Evolutionary conservation across 805 yeast genomes (phyloP), one percentile per base, ranked within the genome.

Genomic region (Sungouiozyma intestinalis): DNA sequence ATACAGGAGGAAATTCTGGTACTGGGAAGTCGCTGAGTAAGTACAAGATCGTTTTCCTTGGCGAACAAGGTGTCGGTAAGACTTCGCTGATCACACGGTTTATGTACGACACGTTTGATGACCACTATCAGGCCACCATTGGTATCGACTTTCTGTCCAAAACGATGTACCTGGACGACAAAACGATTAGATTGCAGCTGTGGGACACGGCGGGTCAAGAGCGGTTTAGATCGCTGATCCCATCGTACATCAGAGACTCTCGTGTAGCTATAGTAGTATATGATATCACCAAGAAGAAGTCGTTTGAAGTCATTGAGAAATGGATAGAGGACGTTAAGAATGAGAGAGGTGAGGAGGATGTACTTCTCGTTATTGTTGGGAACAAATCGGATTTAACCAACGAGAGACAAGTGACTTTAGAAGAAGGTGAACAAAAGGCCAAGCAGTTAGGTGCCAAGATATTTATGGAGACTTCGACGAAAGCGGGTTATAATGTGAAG

Each of bases 161-260:
- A 60, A 87, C 96, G 3, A 85, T 86, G 94, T 92, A 92, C 62
- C 69, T 92, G 39, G 96, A 94, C 51, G 97, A 92, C 63, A 87
- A 90, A 51, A 92, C 98, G 3, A 85, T 92, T 34, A 74, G 98
- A 54, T 72, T 92, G 48, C 98, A 92, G 66, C 68, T 92, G 45
- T 92, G 98, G 97, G 97, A 88, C 61, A 88, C 97, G 3, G 95
- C 95, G 1, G 96, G 97, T 14, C 97, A 88, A 65, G 98, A 92
- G 63, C 69, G 98, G 53, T 92, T 92, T 69, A 72, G 97, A 57
- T 83, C 95, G 15, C 73, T 92, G 60, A 90, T 92, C 44, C 98
- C 98, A 3, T 82, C 95, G 9, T 92, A 92, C 58, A 92, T 92
- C 46, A 73, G 98, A 52, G 98, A 92, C 63, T 83, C 94, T 14